Conservation (phyloP, 2,329 filamentous ascomycete species). For the Allantophomopsis cytisporea region DNA sequence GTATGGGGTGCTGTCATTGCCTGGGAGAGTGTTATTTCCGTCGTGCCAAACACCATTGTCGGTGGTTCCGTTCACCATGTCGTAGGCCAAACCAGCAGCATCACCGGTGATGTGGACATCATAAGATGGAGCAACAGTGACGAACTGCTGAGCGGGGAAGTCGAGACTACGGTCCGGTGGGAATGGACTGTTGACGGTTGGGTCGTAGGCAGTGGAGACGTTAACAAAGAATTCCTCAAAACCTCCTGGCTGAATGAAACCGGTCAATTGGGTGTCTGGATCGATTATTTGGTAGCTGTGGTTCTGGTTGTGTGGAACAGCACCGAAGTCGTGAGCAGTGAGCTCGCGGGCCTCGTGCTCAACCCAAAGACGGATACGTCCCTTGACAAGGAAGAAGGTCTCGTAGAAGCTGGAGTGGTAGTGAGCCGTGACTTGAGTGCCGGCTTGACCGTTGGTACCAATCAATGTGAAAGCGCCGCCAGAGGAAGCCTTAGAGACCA, state of each 20-base stretch:
- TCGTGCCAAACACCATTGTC: conserved; percentile 22
- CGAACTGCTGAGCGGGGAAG: conserved; percentile 6
- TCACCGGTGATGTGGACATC: conserved; percentile 23
- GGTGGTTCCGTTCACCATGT: conserved; percentile 26
- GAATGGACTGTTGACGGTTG: conserved; percentile 4
- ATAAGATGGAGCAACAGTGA: conserved; percentile 22
- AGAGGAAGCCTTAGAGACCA: conserved; percentile 29
- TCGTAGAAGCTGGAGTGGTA: conserved; percentile 27
- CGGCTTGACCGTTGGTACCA: conserved; percentile 25
- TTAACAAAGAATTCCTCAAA: conserved; percentile 24
- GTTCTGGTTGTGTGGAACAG: conserved; percentile 27
- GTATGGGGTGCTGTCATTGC: conserved; percentile 20
- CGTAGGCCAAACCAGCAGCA: conserved; percentile 6
- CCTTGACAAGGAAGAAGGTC: conserved; percentile 30
- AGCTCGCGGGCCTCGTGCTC: conserved; percentile 21
- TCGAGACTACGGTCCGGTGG: conserved; percentile 7
- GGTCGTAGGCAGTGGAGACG: conserved; percentile 21
- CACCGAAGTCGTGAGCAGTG: conserved; percentile 29
- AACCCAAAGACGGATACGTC: conserved; percentile 30
- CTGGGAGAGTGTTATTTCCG: conserved; percentile 19
- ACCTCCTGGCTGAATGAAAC: conserved; percentile 30
- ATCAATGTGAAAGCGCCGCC: conserved; percentile 29
- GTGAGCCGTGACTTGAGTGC: conserved; percentile 25
- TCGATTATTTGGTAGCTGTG: conserved; percentile 34
- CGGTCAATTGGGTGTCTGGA: conserved; percentile 30